These are phyloP conservation scores for Rhizodiscina lignyota DNA, from an alignment of 495 filamentous ascomycete species.

Conservation along the genomic window DNA sequence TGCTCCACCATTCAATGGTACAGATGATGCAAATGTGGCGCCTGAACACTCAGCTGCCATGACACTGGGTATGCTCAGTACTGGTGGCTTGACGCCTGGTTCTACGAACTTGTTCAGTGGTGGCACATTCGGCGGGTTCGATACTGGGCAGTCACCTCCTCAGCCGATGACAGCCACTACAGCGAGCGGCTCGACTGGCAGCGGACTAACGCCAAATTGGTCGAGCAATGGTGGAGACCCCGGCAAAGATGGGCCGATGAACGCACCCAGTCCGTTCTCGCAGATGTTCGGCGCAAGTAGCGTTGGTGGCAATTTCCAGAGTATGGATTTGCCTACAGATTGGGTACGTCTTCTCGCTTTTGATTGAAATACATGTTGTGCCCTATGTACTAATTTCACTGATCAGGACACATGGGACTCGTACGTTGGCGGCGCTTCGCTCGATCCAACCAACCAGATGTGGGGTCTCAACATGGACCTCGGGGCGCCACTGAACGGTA, in stretches of 20 bases:
- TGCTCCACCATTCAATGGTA: slow-evolving; percentile 11
- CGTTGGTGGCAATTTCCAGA: slow-evolving; percentile 34
- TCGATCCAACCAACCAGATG: slow-evolving; percentile 16
- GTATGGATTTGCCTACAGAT: slow-evolving; percentile 47
- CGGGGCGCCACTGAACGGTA: slow-evolving; percentile 3
- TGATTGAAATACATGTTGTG: not conserved
- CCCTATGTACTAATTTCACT: not conserved
- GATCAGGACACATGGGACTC: slow-evolving; percentile 21
- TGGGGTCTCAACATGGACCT: slow-evolving; percentile 17
- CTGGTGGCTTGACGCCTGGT: slow-evolving; percentile 44
- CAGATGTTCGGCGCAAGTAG: slow-evolving; percentile 32
- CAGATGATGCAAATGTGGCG: slow-evolving; percentile 19
- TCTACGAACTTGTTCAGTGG: slow-evolving; percentile 22
- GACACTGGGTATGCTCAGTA: slow-evolving; percentile 64
- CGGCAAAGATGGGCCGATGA: slow-evolving; percentile 7
- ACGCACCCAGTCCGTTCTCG: slow-evolving; percentile 22
- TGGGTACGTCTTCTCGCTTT: slow-evolving; percentile 41
- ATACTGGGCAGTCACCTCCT: not conserved
- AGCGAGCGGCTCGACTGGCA: slow-evolving; percentile 4
- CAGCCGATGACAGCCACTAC: slow-evolving; percentile 6
- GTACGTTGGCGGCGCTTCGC: slow-evolving; percentile 21
- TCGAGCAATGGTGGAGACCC: slow-evolving; percentile 2
- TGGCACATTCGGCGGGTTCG: slow-evolving; percentile 27
- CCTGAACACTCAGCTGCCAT: slow-evolving; percentile 56
- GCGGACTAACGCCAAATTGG: slow-evolving; percentile 12